Percentiles rank a stretch among this genome's conserved stretches.
These are phyloP conservation scores for Mycena haematopus DNA, from an alignment of 768 basidiomycete species.

Conservation along the genomic window DNA sequence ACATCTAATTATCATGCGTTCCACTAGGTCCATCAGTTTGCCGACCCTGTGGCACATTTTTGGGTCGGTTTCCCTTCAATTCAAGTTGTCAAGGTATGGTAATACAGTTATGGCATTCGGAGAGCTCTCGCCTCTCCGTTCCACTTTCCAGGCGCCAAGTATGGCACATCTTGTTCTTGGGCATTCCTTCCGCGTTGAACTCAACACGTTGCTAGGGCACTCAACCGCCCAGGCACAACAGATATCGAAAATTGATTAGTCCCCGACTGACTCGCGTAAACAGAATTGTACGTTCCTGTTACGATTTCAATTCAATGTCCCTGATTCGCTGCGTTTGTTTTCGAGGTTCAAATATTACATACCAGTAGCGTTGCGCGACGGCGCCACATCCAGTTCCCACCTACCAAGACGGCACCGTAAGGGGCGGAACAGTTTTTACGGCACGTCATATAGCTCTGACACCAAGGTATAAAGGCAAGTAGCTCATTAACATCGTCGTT, in stretches of 20 bases:
- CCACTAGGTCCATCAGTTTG: conserved; percentile 8
- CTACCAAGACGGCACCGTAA: too few species aligned
- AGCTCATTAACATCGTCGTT: not conserved
- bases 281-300: not conserved
- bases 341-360: conserved; percentile 3
- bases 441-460: conserved; percentile 5
- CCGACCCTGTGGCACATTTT: conserved; percentile 18
- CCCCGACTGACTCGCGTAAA: not conserved
- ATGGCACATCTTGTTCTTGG: too few species aligned
- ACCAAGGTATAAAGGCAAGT: not conserved
- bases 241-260: too few species aligned
- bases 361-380: conserved; percentile 5
- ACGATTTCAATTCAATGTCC: not conserved
- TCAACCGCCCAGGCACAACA: too few species aligned
- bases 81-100: too few species aligned
- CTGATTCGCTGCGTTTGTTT: not conserved
- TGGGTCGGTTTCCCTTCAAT: too few species aligned
- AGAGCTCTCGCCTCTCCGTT: too few species aligned
- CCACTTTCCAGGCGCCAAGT: too few species aligned
- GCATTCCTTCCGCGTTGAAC: too few species aligned
- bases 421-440: not conserved
- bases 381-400: not conserved
- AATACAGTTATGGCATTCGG: too few species aligned
- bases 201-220: not conserved
- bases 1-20: not conserved